Evolutionary conservation across 495 filamentous ascomycete genomes (phyloP).

Genomic region (Annulohypoxylon bovei): DNA sequence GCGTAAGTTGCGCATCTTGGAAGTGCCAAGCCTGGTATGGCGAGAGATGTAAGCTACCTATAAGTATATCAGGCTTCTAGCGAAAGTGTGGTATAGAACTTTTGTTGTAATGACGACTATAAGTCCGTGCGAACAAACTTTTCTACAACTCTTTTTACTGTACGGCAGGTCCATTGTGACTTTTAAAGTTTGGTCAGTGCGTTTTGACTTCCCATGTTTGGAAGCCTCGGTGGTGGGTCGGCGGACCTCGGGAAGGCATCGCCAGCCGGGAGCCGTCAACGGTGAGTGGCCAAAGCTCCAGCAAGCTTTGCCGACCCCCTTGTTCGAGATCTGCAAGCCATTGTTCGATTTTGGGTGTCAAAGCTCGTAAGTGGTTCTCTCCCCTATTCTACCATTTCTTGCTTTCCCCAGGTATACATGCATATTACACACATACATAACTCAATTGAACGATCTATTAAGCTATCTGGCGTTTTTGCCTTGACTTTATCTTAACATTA

Average conservation of each 20-base stretch:
- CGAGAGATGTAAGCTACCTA: background rate
- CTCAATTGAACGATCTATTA: slow-evolving; percentile 13
- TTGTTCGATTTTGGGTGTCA: slow-evolving; percentile 26
- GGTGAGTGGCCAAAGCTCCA: slow-evolving; percentile 35
- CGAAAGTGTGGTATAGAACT: slow-evolving; percentile 22
- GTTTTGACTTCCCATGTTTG: background rate
- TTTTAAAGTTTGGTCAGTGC: slow-evolving; percentile 24
- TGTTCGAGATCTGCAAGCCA: slow-evolving; percentile 26
- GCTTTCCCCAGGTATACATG: background rate
- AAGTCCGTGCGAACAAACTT: slow-evolving; percentile 31
- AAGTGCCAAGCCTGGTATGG: background rate
- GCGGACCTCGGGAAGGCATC: slow-evolving; percentile 27
- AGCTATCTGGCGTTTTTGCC: background rate
- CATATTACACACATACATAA: background rate
- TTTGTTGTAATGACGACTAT: slow-evolving; percentile 29
- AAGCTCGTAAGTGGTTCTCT: slow-evolving; percentile 21
- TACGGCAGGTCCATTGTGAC: slow-evolving; percentile 5
- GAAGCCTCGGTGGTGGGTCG: slow-evolving; percentile 27
- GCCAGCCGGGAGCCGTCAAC: background rate
- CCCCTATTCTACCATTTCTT: background rate
- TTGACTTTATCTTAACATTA: background rate
- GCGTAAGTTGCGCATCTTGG: slow-evolving; percentile 81
- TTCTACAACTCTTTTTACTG: slow-evolving; percentile 22
- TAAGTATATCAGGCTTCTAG: background rate
- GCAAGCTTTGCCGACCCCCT: slow-evolving; percentile 29